Base-by-base conservation (phyloP, 2,329 filamentous ascomycete genomes). In the Paecilomyces dactylethromorphus region DNA sequence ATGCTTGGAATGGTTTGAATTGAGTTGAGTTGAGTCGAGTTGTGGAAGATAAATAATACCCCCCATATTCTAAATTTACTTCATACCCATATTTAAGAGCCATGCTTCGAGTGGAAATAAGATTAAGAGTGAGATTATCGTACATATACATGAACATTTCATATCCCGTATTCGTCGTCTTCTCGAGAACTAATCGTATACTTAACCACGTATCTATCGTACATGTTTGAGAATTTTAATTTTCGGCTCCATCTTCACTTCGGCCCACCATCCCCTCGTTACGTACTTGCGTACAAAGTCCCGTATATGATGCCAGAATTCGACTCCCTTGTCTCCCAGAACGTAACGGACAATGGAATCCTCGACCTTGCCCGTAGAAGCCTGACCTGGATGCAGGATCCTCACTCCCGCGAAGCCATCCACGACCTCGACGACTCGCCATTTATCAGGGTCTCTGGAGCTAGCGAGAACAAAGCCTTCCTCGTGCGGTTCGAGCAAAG, bases 231-330 rank as follows among this genome's bases (percentile, higher is more conserved):
- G 65, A 39, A 86, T 78, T 59, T 76, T 76, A 51, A 86, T 75
- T 67, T 78, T 82, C 35, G 82, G 80, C 66, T 78, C 76, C 78
- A 84, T 79, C 61, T 70, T 75, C 52, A 84, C 66, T 58, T 82
- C 79, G 26, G 79, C 75, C 84, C 84, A 86, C 72, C 79, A 83
- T 0, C 83, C 83, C 32, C 70, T 67, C 2, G 79, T 78, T 21
- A 76, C 31, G 62, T 64, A 54, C 22, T 62, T 56, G 21, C 76
- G 66, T 21, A 64, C 61, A 50, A 66, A 51, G 21, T 67, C 65
- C 7, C 71, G 64, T 22, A 66, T 13, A 5, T 18, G 18, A 22
- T 68, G 66, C 61, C 72, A 78, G 33, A 69, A 15, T 1, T 61
- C 53, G 32, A 70, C 65, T 15, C 67, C 70, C 18, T 54, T 49